Evolutionary conservation across 225 moss, liverwort and hornwort genomes (phyloP), one percentile per base, ranked within the genome.

Genomic region (Pleurozium schreberi): DNA sequence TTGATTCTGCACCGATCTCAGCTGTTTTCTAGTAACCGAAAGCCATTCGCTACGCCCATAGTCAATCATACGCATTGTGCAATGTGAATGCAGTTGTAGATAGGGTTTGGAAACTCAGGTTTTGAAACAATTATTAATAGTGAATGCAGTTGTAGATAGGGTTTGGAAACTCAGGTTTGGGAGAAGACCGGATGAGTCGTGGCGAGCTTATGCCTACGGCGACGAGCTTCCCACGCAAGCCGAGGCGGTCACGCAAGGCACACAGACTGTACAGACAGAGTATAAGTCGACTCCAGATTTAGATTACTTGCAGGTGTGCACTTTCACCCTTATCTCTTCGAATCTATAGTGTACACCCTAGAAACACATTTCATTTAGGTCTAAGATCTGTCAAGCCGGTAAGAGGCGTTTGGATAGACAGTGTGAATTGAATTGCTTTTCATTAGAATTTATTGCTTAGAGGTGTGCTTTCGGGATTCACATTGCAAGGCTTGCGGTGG

Each of bases 281-380:
- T 99, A 94, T 84, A 96, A 95, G 90, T 93, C 99, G 52, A 93
- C 95, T 87, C 99, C 99, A 70, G 99, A 99, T 91, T 95, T 99
- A 94, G 99, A 99, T 89, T 99, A 99, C 88, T 95, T 99, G 90
- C 97, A 99, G 96, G 98, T 98, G 81, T n/a, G 67, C 55, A 74
- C 42, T 43, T 47, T 75, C 59, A 31, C 36, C 28, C 81, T n/a
- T 70, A 47, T 69, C 60, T 74, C 88, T 74, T 62, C 45, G 33
- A 88, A 75, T 64, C 75, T 75, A 23, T 47, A 45, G 58, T 11
- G 69, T 45, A 20, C 80, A 59, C 31, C 49, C 88, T 88, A 88
- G 73, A 83, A 64, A 8, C 43, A 14, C 65, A 45, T 34, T 25
- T 55, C 43, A 18, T 33, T 84, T 79, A 89, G 78, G 84, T 84